Evolutionary conservation across 352 stramenopile genomes (phyloP).

Genomic region (Phytophthora palmivora): DNA sequence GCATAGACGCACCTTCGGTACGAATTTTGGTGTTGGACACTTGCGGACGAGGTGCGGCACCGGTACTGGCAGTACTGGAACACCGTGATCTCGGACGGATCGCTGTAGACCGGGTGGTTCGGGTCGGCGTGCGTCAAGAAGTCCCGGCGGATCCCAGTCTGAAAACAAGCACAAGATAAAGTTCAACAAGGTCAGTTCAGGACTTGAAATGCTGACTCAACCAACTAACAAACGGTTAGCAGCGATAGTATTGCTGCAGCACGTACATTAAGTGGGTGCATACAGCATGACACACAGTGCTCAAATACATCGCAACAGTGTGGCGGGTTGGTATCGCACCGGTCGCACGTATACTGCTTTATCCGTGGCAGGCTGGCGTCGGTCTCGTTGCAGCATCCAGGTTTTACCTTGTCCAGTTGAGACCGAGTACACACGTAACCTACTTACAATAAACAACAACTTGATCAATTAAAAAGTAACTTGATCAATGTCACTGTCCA

Average conservation of each 20-base stretch:
- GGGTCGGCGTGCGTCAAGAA: conserved; percentile 69
- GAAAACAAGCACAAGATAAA: conserved; percentile 11
- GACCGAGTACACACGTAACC: conserved; percentile 60
- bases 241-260: neutral
- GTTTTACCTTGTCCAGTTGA: conserved; percentile 46
- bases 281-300: conserved; percentile 82
- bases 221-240: neutral
- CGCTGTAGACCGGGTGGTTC: conserved; percentile 68
- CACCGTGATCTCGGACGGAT: conserved; percentile 59
- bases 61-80: conserved; percentile 77
- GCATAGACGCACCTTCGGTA: conserved; percentile 61
- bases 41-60: conserved; percentile 78
- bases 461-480: neutral
- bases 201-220: conserved; percentile 11
- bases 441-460: conserved; percentile 8
- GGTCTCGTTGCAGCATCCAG: conserved; percentile 70
- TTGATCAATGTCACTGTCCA: neutral
- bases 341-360: conserved; percentile 68
- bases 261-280: conserved; percentile 77
- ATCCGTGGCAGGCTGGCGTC: conserved; percentile 56
- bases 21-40: conserved; percentile 81
- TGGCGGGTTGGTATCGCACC: conserved; percentile 67
- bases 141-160: conserved; percentile 64
- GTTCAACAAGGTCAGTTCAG: conserved; percentile 21
- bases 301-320: conserved; percentile 78